Base-by-base conservation (phyloP, 2,329 filamentous ascomycete genomes). In the Colletotrichum sp. region DNA sequence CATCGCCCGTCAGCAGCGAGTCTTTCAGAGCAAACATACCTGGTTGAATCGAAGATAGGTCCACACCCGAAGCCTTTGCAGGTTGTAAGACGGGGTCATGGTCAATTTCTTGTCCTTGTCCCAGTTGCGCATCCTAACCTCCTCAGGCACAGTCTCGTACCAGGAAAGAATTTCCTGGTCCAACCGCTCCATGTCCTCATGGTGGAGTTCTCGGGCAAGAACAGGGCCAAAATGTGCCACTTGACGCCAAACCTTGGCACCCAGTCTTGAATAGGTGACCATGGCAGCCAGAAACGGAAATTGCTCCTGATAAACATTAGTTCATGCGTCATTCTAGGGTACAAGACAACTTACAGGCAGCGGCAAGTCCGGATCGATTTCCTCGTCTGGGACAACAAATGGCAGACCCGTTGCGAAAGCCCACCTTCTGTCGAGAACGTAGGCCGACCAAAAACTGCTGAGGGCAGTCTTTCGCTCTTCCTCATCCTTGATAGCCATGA, bases 391-490 rank as follows among this genome's bases (percentile, higher is more conserved):
- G 43, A 98, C 88, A 4, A 94, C 93, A 85, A 95, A 98, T 0
- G 96, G 96, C 83, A 98, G 90, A 1, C 96, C 96, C 0, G 95
- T 96, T n/a, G 94, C 94, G 79, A 98, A 95, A 78, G 94, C 95
- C 95, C 95, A 98, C 67, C 96, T 90, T 52, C 95, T 90, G 82
- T 98, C 96, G 52, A 98, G 87, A 6, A 96, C 93, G 81, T 97
- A 98, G 21, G 96, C 92, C 2, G 94, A 92, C 96, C 95, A 98
- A 83, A 98, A 98, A 16, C 95, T 91, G 66, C 93, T 91, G 32
- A 94, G 89, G 0, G 94, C 92, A 67, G 92, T 89, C 66, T 89
- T 88, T 65, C 94, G 90, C 77, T 96, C 94, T 57, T 92, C 88
- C 60, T 94, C 92, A 77, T 94, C 91, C 9, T 89, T 85, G 63